A percentile compares a stretch with the other conserved stretches of the same genome.
Conservation (phyloP, 208 protist genomes). For the Acanthamoeba lenticulata region DNA sequence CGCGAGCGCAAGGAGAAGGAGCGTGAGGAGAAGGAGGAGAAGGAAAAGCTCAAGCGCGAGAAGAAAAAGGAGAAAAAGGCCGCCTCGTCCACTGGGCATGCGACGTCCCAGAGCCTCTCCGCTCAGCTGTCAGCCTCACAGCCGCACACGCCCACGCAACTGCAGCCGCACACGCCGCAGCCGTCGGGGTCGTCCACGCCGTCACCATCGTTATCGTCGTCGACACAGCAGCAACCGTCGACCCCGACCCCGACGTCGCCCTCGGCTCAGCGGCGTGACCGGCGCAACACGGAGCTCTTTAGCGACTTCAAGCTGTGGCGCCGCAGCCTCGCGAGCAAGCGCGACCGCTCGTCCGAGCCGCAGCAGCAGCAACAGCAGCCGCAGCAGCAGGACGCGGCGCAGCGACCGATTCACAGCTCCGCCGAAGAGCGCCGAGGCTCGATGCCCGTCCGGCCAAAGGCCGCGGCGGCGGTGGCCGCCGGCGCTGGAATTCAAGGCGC, state of each 20-base stretch:
- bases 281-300: not conserved
- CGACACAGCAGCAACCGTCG: not conserved
- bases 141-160: not conserved
- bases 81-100: not conserved
- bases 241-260: not conserved
- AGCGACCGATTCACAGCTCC: no score
- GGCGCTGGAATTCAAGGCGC: not conserved
- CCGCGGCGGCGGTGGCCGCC: not conserved
- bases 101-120: not conserved
- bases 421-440: not conserved
- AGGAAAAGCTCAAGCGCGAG: not conserved
- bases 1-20: not conserved
- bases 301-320: not conserved
- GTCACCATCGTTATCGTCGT: no score
- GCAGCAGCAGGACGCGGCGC: no score
- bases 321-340: not conserved
- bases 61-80: not conserved
- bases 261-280: not conserved
- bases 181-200: not conserved
- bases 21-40: not conserved
- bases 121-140: not conserved
- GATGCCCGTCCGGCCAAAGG: not conserved
- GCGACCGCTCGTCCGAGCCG: not conserved
- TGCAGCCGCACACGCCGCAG: not conserved
- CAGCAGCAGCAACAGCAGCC: no score